Evolutionary conservation across 306 rosid species (phyloP), one percentile per base, ranked within the genome.

Genomic region (Hippophae gyantsensis): DNA sequence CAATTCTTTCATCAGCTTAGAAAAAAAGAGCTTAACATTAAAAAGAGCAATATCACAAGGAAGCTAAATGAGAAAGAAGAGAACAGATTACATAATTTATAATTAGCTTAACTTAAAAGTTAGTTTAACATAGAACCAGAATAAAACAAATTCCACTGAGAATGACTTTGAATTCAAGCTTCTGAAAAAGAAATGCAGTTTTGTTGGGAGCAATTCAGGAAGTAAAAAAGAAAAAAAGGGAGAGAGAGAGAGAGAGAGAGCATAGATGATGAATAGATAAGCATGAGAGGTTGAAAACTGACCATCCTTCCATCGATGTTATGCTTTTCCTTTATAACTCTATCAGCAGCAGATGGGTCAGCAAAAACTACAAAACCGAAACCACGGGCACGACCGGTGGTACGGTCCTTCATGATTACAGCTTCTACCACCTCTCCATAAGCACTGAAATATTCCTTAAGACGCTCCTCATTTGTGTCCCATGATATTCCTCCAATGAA

Each of bases 371-470:
- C 82, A 64, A 92, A 92, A 53, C 99, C 99, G 44, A 92, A 92
- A 66, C 99, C 99, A 42, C 99, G 92, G 48, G 95, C 99, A 59
- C 99, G 88, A 59, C 99, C 95, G 3, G 99, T 88, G 50, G 95
- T 87, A 75, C 96, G 96, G 84, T 92, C 99, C 85, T 92, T 92
- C 99, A 92, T 92, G 75, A 92, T 92, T 74, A 92, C 96, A 18
- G 96, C 93, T 74, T 92, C 99, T 60, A 88, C 89, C 69, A 92
- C 92, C 71, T 92, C 99, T 7, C 99, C 99, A 62, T 69, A 92
- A 47, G 75, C 61, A 74, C 88, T 70, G 71, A 92, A 92, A 66
- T 92, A 88, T 81, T 85, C 96, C 72, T 85, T 85, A 64, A 92
- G 90, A 52, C 99, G 92, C 68, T 88, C 99, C 81, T 88, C 96